Base-by-base conservation (phyloP, 768 basidiomycete genomes). In the Leucocoprinus leucothites region DNA sequence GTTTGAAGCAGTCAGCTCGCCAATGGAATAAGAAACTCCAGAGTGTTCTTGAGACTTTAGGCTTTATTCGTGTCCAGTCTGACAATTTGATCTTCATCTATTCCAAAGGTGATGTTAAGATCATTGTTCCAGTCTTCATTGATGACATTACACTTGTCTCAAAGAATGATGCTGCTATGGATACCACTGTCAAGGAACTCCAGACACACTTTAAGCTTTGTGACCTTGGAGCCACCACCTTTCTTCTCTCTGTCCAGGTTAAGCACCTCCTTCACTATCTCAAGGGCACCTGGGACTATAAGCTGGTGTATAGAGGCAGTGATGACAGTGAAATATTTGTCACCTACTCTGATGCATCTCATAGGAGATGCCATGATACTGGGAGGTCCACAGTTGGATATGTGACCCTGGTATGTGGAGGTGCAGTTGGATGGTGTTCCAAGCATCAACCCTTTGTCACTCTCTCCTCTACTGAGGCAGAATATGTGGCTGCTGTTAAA, bases 1-100 rank as follows among this genome's bases (percentile, higher is more conserved):
- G 78, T 6, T 68, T 80, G 8, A 73, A 74, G 57, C 77, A 78
- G 53, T 67, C 70, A 9, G 67, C 69, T 1, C 61, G 67, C n/a
- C n/a, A n/a, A n/a, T n/a, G n/a, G n/a, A n/a, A n/a, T n/a, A n/a
- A n/a, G n/a, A n/a, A n/a, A n/a, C 61, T 75, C 9, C 47, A 67
- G 24, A 46, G 31, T 38, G 63, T 59, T 5, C 43, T 68, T 6
- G 21, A 55, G 1, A n/a, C 25, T 1, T 42, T 70, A 9, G 67
- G 71, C 19, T 74, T 64, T 51, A 57, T 9, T 9, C 45, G 58
- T 8, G 47, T 64, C 6, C 48, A 56, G 2, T 61, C 64, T 31
- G 68, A 71, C 49, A 44, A 58, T 13, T 60, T 60, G 31, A 54
- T 69, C 22, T 70, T 53, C 53, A 48, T 67, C n/a, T 62, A 65